A percentile compares a stretch with the other conserved stretches of the same genome.
These are phyloP conservation scores for Hypoxylon sp. DNA, from an alignment of 2,329 filamentous ascomycete species.

Conservation along the genomic window DNA sequence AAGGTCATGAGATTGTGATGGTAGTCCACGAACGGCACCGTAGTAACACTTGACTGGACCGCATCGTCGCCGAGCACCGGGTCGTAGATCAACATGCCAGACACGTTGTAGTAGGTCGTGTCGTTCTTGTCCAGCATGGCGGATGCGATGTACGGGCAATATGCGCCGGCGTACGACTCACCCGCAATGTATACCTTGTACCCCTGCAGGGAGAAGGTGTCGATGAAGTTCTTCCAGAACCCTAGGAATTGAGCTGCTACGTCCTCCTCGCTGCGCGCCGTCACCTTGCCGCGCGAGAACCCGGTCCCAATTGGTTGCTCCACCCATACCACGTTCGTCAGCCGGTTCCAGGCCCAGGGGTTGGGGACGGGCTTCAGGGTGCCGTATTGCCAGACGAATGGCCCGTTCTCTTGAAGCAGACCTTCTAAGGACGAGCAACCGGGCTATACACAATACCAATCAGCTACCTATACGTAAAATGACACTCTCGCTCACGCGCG, in stretches of 20 bases:
- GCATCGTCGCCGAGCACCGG: constrained; percentile 70
- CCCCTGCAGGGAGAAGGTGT: constrained; percentile 67
- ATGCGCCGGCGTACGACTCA: constrained; percentile 68
- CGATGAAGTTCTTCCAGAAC: constrained; percentile 76
- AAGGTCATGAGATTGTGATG: constrained; percentile 69
- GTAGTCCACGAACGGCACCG: constrained; percentile 69
- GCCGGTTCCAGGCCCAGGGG: constrained; percentile 79
- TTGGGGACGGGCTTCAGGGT: constrained; percentile 76
- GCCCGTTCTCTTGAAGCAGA: constrained; percentile 82
- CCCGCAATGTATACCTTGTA: constrained; percentile 69
- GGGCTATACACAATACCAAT: constrained; percentile 56
- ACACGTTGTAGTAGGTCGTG: constrained; percentile 65
- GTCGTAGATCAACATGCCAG: constrained; percentile 74
- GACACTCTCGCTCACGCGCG: not conserved
- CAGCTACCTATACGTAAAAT: not conserved
- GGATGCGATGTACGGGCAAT: constrained; percentile 70
- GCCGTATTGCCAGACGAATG: constrained; percentile 79
- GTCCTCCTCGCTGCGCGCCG: constrained; percentile 76
- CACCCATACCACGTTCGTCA: constrained; percentile 84
- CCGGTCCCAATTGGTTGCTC: constrained; percentile 79
- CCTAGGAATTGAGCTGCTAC: constrained; percentile 79
- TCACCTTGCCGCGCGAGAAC: constrained; percentile 75
- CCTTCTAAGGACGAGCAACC: constrained; percentile 75
- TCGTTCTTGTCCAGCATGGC: constrained; percentile 65
- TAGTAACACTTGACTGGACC: constrained; percentile 59